Conservation (phyloP, 371 early-diverging fungal species). For the Mucor piriformis region DNA sequence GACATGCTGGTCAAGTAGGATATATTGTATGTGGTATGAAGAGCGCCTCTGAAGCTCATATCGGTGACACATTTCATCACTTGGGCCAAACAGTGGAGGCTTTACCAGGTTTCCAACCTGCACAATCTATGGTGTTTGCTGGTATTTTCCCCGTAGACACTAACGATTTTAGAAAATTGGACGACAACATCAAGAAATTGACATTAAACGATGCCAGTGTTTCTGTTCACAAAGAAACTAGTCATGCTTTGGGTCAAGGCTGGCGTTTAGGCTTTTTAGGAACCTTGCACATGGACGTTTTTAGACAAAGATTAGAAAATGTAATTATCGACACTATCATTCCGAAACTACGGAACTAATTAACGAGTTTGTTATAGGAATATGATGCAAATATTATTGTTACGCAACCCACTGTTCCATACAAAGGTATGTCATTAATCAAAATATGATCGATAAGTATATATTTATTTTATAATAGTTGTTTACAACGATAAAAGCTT, state of each 20-base stretch:
- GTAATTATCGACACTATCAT: too few relatives aligned
- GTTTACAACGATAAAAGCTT: slow-evolving; percentile 59
- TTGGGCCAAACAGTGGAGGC: slow-evolving; percentile 61
- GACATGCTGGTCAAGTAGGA: slow-evolving; percentile 95
- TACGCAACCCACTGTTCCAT: slow-evolving; percentile 94
- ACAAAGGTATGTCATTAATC: slow-evolving; percentile 58
- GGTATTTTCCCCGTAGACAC: slow-evolving; percentile 94
- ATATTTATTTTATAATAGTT: too few relatives aligned
- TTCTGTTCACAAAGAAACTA: slow-evolving; percentile 85
- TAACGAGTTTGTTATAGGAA: slow-evolving; percentile 64
- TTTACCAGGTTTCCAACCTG: slow-evolving; percentile 91
- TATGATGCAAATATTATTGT: slow-evolving; percentile 90
- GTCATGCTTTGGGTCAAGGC: slow-evolving; percentile 91
- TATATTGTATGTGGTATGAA: slow-evolving; percentile 94
- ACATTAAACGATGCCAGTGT: slow-evolving; percentile 96
- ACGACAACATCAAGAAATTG: slow-evolving; percentile 90
- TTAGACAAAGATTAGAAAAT: slow-evolving; percentile 91
- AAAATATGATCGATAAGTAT: too few relatives aligned
- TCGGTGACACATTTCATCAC: slow-evolving; percentile 96
- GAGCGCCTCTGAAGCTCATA: slow-evolving; percentile 85
- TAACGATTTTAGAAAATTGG: slow-evolving; percentile 82
- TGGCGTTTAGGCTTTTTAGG: slow-evolving; percentile 97
- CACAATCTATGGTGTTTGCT: slow-evolving; percentile 92
- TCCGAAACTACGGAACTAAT: background rate
- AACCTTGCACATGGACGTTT: slow-evolving; percentile 97